Conservation (phyloP, 1,284 basidiomycete genomes). For the Coniferiporia sulphurascens region DNA sequence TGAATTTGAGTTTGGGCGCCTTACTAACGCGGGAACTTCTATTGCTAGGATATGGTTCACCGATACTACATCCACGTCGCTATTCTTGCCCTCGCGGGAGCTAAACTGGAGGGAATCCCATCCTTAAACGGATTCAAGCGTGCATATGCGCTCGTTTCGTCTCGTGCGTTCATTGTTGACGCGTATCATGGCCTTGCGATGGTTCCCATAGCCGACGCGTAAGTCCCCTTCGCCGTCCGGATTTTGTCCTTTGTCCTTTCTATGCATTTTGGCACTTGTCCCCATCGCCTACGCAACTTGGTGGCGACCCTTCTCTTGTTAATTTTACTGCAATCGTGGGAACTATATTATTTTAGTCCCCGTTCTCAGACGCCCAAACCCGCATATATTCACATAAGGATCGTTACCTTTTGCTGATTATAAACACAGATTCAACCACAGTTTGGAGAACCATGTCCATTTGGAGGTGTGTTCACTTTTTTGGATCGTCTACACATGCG, state of each 20-base stretch:
- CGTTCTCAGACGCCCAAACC: slow-evolving; percentile 3
- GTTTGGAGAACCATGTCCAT: slow-evolving; percentile 68
- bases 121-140: slow-evolving; percentile 54
- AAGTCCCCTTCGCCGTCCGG: slow-evolving; percentile 30
- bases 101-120: slow-evolving; percentile 17
- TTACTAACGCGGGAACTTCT: not conserved
- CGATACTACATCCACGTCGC: slow-evolving; percentile 43
- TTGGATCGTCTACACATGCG: not conserved
- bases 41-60: slow-evolving; percentile 40
- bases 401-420: not conserved
- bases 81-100: slow-evolving; percentile 32
- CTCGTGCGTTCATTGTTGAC: slow-evolving; percentile 85
- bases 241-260: not conserved
- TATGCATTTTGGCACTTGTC: not conserved
- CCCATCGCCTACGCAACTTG: not conserved
- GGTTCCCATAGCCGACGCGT: slow-evolving; percentile 88
- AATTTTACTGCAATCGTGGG: not conserved
- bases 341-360: not conserved
- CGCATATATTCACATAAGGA: too few relatives aligned
- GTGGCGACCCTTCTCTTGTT: not conserved
- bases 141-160: slow-evolving; percentile 79
- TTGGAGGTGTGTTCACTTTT: slow-evolving; percentile 51
- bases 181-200: slow-evolving; percentile 81
- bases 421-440: slow-evolving; percentile 73
- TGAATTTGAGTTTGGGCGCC: not conserved